Base-by-base conservation (phyloP, 164 flowering plant genomes). In the Cinnamomum micranthum region DNA sequence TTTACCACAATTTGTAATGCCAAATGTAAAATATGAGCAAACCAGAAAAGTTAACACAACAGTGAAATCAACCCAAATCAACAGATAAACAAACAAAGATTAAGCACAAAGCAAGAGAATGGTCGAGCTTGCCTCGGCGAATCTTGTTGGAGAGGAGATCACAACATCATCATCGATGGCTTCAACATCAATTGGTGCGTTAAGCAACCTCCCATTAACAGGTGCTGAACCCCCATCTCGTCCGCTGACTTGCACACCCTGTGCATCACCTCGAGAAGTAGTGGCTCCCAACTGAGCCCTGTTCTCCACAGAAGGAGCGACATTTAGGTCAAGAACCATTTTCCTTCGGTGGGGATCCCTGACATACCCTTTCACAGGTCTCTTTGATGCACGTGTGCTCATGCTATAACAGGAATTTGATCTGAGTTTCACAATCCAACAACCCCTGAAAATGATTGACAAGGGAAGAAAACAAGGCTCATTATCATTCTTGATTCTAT, bases 121-220 rank as follows among this genome's bases (percentile, higher is more conserved):
- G 47, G 35, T 23, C 35, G 27, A 28, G 41, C 82, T 69, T 82
- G 89, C 97, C 77, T 85, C 89, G 4, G 86, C 86, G 86, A 91
- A 92, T 20, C 92, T 87, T 76, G 83, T 85, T 1, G 95, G 86
- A 5, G 92, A 86, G 10, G 93, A 87, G 72, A 86, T 85, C 73
- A 92, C 41, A 47, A 92, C 90, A 70, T 91, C 97, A 77, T 92
- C 97, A 67, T 92, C 97, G 55, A 88, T 70, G 69, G 84, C 88
- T 73, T 92, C 95, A 47, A 92, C 83, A 84, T 88, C 95, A 80
- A 92, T 91, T 20, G 84, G 76, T 20, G 71, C 70, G 47, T 12
- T 50, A 69, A 20, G 55, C 24, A 65, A 50, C 76, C 70, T 51
- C 55, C 65, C 69, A 52, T 66, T 50, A 14, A 51, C 67, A 15